Conservation (phyloP, 768 basidiomycete species). For the Glaciozyma martinii region DNA sequence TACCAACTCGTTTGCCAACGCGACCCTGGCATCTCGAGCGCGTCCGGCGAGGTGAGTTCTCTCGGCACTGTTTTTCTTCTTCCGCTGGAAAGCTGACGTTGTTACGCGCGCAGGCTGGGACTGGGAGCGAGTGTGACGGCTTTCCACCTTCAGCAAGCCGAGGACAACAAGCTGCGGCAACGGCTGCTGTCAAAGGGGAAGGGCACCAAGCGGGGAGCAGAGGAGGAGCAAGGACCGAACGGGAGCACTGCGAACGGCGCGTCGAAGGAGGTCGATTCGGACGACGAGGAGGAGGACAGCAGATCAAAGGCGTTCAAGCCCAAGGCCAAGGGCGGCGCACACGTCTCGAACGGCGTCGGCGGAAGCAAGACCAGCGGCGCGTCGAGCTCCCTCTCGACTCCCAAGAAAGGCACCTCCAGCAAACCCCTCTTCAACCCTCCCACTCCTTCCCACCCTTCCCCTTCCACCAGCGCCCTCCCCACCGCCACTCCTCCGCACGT, state of each 20-base stretch:
- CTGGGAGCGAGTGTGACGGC: constrained; percentile 18
- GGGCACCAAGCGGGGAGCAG: not conserved
- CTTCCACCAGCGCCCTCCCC: not conserved
- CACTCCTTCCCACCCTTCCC: not conserved
- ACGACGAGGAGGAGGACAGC: constrained; percentile 25
- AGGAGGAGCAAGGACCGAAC: not conserved
- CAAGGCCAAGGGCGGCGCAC: not conserved
- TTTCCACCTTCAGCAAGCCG: constrained; percentile 14
- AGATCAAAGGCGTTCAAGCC: constrained; percentile 13
- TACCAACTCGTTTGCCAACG: not conserved
- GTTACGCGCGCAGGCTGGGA: constrained; percentile 7
- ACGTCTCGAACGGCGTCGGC: not conserved
- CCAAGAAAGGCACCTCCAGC: not conserved
- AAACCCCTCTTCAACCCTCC: not conserved
- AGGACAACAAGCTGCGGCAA: constrained; percentile 17
- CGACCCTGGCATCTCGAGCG: not conserved
- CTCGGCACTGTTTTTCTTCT: not conserved
- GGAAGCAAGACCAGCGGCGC: not conserved
- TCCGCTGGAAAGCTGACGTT: not conserved
- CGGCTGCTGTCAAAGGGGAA: constrained; percentile 8
- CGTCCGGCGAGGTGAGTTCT: constrained; percentile 16
- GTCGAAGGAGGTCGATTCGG: constrained; percentile 1
- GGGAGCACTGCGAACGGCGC: not conserved
- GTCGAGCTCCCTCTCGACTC: not conserved
- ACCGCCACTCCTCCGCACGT: not conserved